Conservation (phyloP, 1,284 basidiomycete genomes). For the Gomphus bonarii region DNA sequence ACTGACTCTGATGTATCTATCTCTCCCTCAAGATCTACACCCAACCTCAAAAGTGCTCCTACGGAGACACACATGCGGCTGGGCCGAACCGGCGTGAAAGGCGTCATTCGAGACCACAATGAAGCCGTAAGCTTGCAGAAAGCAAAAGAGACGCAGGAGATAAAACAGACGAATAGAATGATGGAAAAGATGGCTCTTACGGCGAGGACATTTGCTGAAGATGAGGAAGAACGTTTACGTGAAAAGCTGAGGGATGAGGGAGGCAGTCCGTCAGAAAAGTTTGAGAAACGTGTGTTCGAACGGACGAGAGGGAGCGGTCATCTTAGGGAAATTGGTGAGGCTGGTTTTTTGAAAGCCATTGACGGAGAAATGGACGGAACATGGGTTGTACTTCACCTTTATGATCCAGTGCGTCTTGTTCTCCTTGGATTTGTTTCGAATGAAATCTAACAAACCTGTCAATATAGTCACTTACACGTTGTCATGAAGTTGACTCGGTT, state of each 20-base stretch:
- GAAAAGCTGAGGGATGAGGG: conserved; percentile 28
- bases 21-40: conserved; percentile 9
- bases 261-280: conserved; percentile 29
- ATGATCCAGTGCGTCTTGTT: conserved; percentile 55
- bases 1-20: conserved; percentile 12
- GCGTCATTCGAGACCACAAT: conserved; percentile 67
- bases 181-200: conserved; percentile 56
- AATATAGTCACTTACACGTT: conserved; percentile 59
- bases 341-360: conserved; percentile 65
- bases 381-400: conserved; percentile 78
- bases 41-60: conserved; percentile 9
- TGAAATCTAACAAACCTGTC: not conserved
- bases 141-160: conserved; percentile 36
- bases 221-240: conserved; percentile 46
- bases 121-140: conserved; percentile 50
- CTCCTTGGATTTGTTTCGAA: not conserved
- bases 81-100: conserved; percentile 75
- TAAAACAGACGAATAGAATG: conserved; percentile 36
- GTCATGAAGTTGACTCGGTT: conserved; percentile 57
- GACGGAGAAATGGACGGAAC: conserved; percentile 59
- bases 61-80: conserved; percentile 17
- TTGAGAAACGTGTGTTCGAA: conserved; percentile 36
- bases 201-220: conserved; percentile 60
- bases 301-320: conserved; percentile 62
- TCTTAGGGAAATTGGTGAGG: conserved; percentile 67